Base-by-base conservation (phyloP, 495 filamentous ascomycete genomes). In the Hyaloscypha bicolor region DNA sequence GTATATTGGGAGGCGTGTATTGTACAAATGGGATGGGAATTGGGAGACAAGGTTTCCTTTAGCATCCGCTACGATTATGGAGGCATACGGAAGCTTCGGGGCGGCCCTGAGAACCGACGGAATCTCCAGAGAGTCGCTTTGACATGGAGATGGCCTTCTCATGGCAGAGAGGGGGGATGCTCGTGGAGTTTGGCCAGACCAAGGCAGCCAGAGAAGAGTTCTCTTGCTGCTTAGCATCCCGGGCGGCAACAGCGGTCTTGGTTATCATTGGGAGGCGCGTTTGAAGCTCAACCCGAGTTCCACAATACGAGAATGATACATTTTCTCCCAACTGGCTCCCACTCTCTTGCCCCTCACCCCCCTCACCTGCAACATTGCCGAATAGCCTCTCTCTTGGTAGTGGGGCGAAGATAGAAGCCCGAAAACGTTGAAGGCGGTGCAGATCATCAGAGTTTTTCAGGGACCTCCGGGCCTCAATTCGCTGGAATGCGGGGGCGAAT, bases 361-460 rank as follows among this genome's bases (percentile, higher is more conserved):
- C 42, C 42, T 48, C 42, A 14, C 42, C 42, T 19, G 42, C 42
- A 48, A 19, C 42, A 48, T 48, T 48, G 42, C 16, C 42, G 42
- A 48, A 48, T 48, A 48, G 42, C 42, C 42, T 48, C 16, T 19
- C 42, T 6, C 16, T 12, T 48, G 42, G 42, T 48, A 48, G 42
- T 48, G 42, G 42, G 16, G 42, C 42, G 42, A 48, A 48, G 11
- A 48, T 4, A 19, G 16, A 14, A 48, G 42, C 42, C 42, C 42
- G 42, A 48, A 48, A 48, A 12, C 42, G 42, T 48, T 59, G 25
- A 48, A 65, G 61, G 69, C 65, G 60, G 66, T 69, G 66, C 42
- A 69, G 66, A 67, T 72, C 70, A 58, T 64, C 33, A 22, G 37
- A 66, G 29, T 21, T 62, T 61, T 69, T 59, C 70, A 72, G 70